A percentile compares a stretch with the other conserved stretches of the same genome.
These are phyloP conservation scores for Lachnellula hyalina DNA, from an alignment of 2,329 filamentous ascomycete genomes.

Conservation along the genomic window DNA sequence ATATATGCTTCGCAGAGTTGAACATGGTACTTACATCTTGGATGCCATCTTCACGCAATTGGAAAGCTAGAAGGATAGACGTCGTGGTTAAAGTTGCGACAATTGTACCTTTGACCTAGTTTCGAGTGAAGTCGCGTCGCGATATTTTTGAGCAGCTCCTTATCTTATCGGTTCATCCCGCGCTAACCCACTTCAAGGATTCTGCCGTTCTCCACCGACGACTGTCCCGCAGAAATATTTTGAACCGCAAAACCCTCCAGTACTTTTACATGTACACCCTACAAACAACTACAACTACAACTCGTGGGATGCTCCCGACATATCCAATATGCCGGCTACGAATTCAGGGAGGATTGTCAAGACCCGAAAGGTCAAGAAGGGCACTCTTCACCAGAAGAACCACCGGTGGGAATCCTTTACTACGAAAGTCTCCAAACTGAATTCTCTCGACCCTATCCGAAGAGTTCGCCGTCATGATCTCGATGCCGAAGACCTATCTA, in stretches of 20 bases:
- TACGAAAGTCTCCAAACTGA: conserved; percentile 82
- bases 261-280: not conserved
- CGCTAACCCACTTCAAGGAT: conserved; percentile 4
- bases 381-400: conserved; percentile 71
- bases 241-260: not conserved
- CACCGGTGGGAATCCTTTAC: conserved; percentile 91
- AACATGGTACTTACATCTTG: conserved; percentile 16
- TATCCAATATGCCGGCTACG: conserved; percentile 53
- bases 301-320: conserved; percentile 3
- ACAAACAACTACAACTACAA: not conserved
- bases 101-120: not conserved
- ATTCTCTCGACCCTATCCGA: conserved; percentile 84
- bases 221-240: conserved; percentile 7
- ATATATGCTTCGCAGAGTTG: not conserved
- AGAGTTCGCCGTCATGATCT: conserved; percentile 80
- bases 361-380: conserved; percentile 63
- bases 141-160: not conserved
- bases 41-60: conserved; percentile 41
- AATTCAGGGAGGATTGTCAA: conserved; percentile 64
- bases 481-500: conserved; percentile 69
- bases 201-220: conserved; percentile 13
- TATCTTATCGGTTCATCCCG: conserved; percentile 14
- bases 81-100: not conserved
- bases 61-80: not conserved
- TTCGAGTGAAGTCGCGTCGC: not conserved